A percentile compares a stretch with the other conserved stretches of the same genome.
phyloP scores from a whole-genome alignment of 2,329 filamentous ascomycete species.

The Cytospora piceicola region DNA sequence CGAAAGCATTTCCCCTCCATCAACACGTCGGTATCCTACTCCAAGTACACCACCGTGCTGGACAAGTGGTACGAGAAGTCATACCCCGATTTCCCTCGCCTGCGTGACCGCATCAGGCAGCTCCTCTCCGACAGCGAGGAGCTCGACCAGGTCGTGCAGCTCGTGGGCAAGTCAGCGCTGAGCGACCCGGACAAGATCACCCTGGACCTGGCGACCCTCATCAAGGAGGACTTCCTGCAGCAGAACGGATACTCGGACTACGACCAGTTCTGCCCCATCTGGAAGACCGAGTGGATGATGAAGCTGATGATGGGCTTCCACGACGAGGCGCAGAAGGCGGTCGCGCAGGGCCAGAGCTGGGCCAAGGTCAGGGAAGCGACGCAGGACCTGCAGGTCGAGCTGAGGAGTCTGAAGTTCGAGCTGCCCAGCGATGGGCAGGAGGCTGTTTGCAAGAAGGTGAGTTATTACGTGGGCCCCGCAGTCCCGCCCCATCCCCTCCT shows the following conservation, averaged over 20 bases:
- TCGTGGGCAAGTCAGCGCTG: slow-evolving; percentile 95
- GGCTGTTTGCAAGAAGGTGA: slow-evolving; percentile 79
- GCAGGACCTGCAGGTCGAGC: slow-evolving; percentile 78
- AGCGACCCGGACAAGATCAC: slow-evolving; percentile 99
- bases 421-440: slow-evolving; percentile 84
- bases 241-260: slow-evolving; percentile 99
- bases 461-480: slow-evolving; percentile 34
- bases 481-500: slow-evolving; percentile 1
- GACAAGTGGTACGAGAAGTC: slow-evolving; percentile 95
- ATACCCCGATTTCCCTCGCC: slow-evolving; percentile 88
- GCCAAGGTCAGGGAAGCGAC: slow-evolving; percentile 90
- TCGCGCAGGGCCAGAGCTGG: slow-evolving; percentile 91
- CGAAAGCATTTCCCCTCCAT: slow-evolving; percentile 99
- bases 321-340: slow-evolving; percentile 94
- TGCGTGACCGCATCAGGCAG: slow-evolving; percentile 92
- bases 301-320: slow-evolving; percentile 98
- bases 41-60: slow-evolving; percentile 88
- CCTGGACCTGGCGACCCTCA: slow-evolving; percentile 82
- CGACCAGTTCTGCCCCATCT: slow-evolving; percentile 98
- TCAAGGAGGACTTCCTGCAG: slow-evolving; percentile 99
- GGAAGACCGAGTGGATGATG: slow-evolving; percentile 99
- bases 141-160: slow-evolving; percentile 96
- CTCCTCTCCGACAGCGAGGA: slow-evolving; percentile 94
- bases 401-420: slow-evolving; percentile 97
- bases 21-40: slow-evolving; percentile 93